Conservation (phyloP, 2,329 filamentous ascomycete species). For the Fusarium sacchari region DNA sequence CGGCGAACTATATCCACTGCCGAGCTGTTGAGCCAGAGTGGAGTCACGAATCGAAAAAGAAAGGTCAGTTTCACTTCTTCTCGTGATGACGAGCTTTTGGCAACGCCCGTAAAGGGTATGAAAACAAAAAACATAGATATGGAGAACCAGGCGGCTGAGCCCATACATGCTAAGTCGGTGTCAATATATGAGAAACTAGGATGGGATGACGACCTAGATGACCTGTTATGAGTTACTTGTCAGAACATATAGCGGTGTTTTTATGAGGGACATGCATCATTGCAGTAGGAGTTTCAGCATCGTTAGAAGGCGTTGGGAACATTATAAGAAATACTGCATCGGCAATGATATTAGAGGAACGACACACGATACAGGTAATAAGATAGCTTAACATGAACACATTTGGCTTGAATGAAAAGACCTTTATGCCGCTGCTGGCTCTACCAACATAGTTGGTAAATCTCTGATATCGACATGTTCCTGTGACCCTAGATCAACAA, state of each 20-base stretch:
- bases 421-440: constrained; percentile 46
- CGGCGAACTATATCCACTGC: constrained; percentile 35
- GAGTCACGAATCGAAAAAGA: constrained; percentile 24
- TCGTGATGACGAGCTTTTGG: constrained; percentile 43
- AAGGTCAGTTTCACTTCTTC: constrained; percentile 29
- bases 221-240: constrained; percentile 50
- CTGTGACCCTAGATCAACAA: constrained; percentile 77
- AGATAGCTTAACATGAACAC: constrained; percentile 11
- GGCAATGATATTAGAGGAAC: constrained; percentile 38
- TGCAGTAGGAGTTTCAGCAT: constrained; percentile 34
- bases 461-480: constrained; percentile 83
- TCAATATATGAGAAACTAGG: constrained; percentile 66
- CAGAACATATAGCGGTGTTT: constrained; percentile 39
- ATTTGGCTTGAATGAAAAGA: background rate
- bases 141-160: constrained; percentile 15
- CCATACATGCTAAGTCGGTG: constrained; percentile 41
- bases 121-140: constrained; percentile 20
- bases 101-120: constrained; percentile 53
- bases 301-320: constrained; percentile 36
- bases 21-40: constrained; percentile 22
- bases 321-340: constrained; percentile 34
- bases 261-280: constrained; percentile 30
- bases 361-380: constrained; percentile 35
- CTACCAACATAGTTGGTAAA: constrained; percentile 73
- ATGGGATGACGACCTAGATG: constrained; percentile 68